phyloP scores from a whole-genome alignment of 768 basidiomycete species.

The Lactarius trivialis region DNA sequence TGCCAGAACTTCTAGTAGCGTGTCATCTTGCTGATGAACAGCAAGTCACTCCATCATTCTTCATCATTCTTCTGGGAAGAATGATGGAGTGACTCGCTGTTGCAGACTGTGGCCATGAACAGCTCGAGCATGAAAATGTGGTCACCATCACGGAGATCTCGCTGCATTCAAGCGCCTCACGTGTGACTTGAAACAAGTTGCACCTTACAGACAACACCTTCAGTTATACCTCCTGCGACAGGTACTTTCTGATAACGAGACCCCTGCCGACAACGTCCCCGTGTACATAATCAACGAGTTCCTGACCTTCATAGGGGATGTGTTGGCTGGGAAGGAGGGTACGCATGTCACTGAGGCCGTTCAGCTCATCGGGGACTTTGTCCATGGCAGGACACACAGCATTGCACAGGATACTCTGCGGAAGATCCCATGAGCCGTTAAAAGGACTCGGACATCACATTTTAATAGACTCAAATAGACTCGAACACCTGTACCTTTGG shows the following conservation, averaged over 20 bases:
- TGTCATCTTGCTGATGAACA: too few species aligned
- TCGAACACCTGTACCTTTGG: not conserved
- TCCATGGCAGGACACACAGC: not conserved
- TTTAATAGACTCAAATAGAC: not conserved
- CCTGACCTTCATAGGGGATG: slow-evolving; percentile 1
- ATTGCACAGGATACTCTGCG: not conserved
- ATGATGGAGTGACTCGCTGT: too few species aligned
- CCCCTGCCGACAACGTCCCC: not conserved
- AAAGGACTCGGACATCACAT: not conserved
- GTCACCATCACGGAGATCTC: too few species aligned
- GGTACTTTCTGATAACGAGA: slow-evolving; percentile 22
- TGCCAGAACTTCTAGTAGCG: too few species aligned
- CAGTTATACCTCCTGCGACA: slow-evolving; percentile 27
- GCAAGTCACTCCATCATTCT: too few species aligned
- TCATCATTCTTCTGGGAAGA: too few species aligned
- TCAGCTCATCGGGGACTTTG: not conserved
- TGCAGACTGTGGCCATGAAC: too few species aligned
- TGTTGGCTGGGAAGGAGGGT: not conserved
- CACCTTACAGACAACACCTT: slow-evolving; percentile 14
- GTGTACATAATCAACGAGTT: not conserved
- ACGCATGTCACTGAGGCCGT: not conserved
- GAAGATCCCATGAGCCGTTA: not conserved
- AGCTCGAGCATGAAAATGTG: too few species aligned
- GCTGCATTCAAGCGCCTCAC: not conserved
- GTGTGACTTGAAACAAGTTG: slow-evolving; percentile 1